Base-by-base conservation (phyloP, 23 red algal species). In the Pyropia haitanensis region DNA sequence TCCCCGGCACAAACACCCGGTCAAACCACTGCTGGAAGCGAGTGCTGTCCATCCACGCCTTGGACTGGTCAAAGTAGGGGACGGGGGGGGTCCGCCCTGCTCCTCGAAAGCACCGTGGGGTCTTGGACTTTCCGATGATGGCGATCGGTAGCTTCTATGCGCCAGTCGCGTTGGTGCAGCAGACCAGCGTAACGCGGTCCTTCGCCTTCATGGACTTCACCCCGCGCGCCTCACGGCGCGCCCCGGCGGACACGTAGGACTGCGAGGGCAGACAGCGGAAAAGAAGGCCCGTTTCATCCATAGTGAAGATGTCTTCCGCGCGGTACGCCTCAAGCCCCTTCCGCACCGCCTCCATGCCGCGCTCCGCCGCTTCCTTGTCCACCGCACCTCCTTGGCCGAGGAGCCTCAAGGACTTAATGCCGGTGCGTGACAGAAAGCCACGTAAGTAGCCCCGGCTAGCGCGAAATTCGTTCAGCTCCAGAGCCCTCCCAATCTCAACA, bases 281-380 rank as follows among this genome's bases (percentile, higher is more conserved):
- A 39, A 78, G 56, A 18, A 78, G 61, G 25, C 75, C 75, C 12
- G 63, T 79, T 24, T 79, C 75, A 56, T 79, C 31, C 18, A 79
- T 46, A 56, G 67, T 69, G 24, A 58, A 80, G 49, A 69, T 69
- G 3, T 55, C 56, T 14, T 80, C 63, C 52, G 76, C 32, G 50
- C 60, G 25, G 61, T 60, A 80, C 23, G 68, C 62, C 33, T 14
- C 22, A 4, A 68, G 62, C 24, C 56, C 26, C 27, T 68, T n/a
- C 16, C 76, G 29, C 27, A 80, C 29, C 23, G 19, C 24, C 27
- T 18, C 60, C 27, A 79, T 67, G 25, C 51, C 76, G 23, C 30
- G 30, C 30, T 32, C 30, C 5, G 5, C 30, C 30, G 30, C 30
- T 2, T 32, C 5, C 30, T 32, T 32, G 30, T 32, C 30, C 2